Base-by-base conservation (phyloP, 73 alveolate species). In the Symbiodinium pilosum region DNA sequence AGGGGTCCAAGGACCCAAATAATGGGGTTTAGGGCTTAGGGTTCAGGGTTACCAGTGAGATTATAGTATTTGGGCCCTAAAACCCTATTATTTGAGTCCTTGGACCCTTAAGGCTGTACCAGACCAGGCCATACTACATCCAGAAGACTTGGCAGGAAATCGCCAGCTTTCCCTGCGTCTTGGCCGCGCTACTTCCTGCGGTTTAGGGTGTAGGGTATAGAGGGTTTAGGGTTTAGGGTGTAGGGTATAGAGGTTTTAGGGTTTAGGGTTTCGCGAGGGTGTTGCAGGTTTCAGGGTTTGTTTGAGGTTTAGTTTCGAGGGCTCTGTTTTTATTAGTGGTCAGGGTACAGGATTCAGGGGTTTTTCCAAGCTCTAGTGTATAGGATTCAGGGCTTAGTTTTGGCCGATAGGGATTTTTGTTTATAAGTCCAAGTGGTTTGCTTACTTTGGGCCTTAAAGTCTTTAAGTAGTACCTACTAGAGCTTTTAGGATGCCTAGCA, bases 131-230 rank as follows among this genome's bases (percentile, higher is more conserved):
- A 4, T 91, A 91, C 52, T 91, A 91, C 88, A 43, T 91, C 81
- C 97, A 91, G 68, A 91, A 91, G 88, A 91, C 97, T 12, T 91
- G 97, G 97, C 26, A 3, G 88, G 97, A 91, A 30, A 69, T 91
- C 7, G 97, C 88, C 0, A 39, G 81, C 51, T 38, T 91, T 24
- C 97, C 97, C 1, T 91, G 97, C 52, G 9, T n/a, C 85, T 40
- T 36, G 59, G 42, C 83, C 36, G 14, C 21, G 21, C 34, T 26
- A 32, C 21, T 56, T n/a, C n/a, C n/a, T 56, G 21, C 34, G 73
- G 73, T 20, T 20, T 56, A 16, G 32, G 38, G 77, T 64, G 2
- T 64, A 2, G 77, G 16, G 77, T 28, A 21, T 6, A 28, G 9
- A 56, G 73, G 73, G 73, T 56, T 56, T 56, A 56, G 73, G 73